Evolutionary conservation across 495 filamentous ascomycete genomes (phyloP).

Genomic region (Sphaerosporella brunnea): DNA sequence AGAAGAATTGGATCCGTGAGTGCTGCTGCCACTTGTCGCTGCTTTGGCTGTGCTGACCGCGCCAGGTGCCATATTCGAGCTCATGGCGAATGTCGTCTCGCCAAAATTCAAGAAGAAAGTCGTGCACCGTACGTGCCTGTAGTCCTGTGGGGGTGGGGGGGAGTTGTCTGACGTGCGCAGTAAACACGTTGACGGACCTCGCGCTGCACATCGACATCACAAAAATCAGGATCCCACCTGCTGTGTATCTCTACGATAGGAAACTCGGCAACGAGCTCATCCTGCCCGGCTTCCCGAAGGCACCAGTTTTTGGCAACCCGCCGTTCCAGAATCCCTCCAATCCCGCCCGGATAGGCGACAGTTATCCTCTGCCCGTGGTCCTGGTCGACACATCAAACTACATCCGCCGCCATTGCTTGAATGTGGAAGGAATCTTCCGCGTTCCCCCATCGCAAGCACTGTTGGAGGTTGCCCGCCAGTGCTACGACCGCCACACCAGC

Average conservation of each 20-base stretch:
- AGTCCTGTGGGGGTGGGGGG: not conserved
- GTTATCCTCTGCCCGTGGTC: conserved; percentile 32
- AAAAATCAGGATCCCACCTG: conserved; percentile 34
- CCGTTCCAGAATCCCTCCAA: conserved; percentile 19
- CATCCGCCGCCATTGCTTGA: conserved; percentile 32
- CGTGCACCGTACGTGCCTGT: conserved; percentile 31
- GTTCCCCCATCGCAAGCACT: conserved; percentile 33
- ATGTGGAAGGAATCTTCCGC: conserved; percentile 36
- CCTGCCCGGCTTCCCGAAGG: conserved; percentile 32
- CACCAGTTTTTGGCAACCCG: conserved; percentile 19
- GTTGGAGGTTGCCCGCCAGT: conserved; percentile 34
- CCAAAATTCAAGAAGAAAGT: conserved; percentile 43
- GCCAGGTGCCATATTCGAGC: conserved; percentile 34
- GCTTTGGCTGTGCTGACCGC: not conserved
- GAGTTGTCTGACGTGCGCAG: conserved; percentile 18
- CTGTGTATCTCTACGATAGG: conserved; percentile 36
- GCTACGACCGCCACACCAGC: conserved; percentile 37
- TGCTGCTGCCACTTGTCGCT: not conserved
- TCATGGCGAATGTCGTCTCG: conserved; percentile 38
- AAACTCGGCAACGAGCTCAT: conserved; percentile 32
- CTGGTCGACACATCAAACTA: conserved; percentile 36
- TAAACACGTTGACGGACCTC: conserved; percentile 32
- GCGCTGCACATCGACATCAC: conserved; percentile 35
- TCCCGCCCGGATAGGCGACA: conserved; percentile 29
- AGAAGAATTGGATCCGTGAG: conserved; percentile 35